Base-by-base conservation (phyloP, 2,329 filamentous ascomycete species). In the Uncinocarpus reesii region DNA sequence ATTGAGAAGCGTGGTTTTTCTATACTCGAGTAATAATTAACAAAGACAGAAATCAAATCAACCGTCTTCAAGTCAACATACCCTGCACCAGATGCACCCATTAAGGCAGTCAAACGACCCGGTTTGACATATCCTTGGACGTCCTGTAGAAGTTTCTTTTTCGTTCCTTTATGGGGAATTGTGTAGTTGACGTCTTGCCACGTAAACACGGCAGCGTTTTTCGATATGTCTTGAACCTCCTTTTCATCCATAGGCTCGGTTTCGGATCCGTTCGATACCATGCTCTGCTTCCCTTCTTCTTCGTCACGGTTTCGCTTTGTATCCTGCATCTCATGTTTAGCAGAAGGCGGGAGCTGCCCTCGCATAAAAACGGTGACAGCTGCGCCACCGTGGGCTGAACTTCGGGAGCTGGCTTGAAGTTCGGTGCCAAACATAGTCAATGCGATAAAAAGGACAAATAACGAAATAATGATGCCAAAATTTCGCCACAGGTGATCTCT, bases 111-210 rank as follows among this genome's bases (percentile, higher is more conserved):
- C 7, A 90, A 72, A 57, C 83, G 78, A 29, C 86, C 85, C 1
- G 85, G 85, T 53, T 82, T 80, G 43, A 88, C 84, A 56, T 82
- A 90, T 1, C 81, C 88, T 55, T 79, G 73, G 3, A 84, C 75
- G 49, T 81, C 71, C 51, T 79, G 71, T 8, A 84, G 63, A 3
- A 83, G 62, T 3, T 67, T 64, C 37, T 65, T 62, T 54, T 71
- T 60, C 11, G 69, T 68, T 32, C 65, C 62, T 37, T 71, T 66
- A 42, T 67, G 69, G 8, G 53, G 68, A 53, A 75, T 82, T 43
- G 61, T 76, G 62, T 95, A 95, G 60, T 82, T 86, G 52, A 95
- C 79, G 54, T 84, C 74, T 62, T 90, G 84, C 84, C 87, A 95
- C 0, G 88, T 94, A 51, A 94, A 73, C n/a, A 87, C 72, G 29